Conservation (phyloP, 306 rosid genomes). For the Arachis hypogaea region DNA sequence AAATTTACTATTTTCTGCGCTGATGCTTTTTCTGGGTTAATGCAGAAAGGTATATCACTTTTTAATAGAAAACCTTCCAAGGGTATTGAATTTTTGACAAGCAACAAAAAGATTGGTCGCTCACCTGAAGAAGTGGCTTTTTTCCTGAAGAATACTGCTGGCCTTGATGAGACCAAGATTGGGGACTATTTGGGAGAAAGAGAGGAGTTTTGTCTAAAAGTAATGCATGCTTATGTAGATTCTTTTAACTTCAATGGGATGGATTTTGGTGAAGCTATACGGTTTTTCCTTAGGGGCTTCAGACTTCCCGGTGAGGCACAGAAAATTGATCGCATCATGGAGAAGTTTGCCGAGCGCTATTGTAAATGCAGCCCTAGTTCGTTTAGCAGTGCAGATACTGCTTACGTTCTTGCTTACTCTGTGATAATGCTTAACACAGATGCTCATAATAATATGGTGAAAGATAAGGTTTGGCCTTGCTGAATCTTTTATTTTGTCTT, state of each 20-base stretch:
- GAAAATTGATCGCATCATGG: conserved; percentile 99
- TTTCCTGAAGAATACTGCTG: conserved; percentile 80
- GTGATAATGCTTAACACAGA: conserved; percentile 99
- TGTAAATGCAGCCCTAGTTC: conserved; percentile 96
- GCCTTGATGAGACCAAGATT: conserved; percentile 82
- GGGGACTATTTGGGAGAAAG: conserved; percentile 99
- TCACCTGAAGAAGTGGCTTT: conserved; percentile 90
- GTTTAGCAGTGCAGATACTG: conserved; percentile 98
- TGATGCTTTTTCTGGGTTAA: conserved; percentile 58
- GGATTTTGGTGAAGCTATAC: conserved; percentile 92
- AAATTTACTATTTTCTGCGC: conserved; percentile 35
- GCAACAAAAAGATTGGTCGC: conserved; percentile 77
- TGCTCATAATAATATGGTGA: conserved; percentile 97
- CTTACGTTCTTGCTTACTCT: conserved; percentile 97
- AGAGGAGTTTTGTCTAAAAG: conserved; percentile 91
- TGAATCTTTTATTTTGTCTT: conserved; percentile 39
- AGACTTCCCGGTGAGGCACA: conserved; percentile 99
- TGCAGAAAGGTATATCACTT: conserved; percentile 95
- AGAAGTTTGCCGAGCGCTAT: conserved; percentile 99
- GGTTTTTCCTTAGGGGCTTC: conserved; percentile 96
- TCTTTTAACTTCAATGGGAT: conserved; percentile 87
- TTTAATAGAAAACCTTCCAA: conserved; percentile 95
- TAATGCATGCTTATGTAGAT: conserved; percentile 99
- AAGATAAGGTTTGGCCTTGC: conserved; percentile 79
- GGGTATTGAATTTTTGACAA: conserved; percentile 87